Percentiles rank a stretch among this genome's conserved stretches.
Conservation (phyloP, 306 rosid genomes). For the Glycine soja region DNA sequence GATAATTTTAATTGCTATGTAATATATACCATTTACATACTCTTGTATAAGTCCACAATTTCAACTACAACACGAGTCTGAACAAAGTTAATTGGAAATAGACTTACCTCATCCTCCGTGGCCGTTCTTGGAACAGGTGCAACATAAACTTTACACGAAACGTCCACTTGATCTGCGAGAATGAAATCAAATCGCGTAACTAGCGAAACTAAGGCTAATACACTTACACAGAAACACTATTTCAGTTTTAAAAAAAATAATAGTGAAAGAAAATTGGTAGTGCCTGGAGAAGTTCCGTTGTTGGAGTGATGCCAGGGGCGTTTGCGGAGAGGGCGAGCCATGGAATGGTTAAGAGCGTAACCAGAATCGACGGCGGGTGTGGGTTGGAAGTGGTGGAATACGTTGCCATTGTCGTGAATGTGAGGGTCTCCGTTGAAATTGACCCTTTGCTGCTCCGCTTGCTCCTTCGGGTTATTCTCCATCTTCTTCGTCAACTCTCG, state of each 20-base stretch:
- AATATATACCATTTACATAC: neutral
- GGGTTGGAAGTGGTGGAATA: neutral
- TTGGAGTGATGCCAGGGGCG: conserved; percentile 50
- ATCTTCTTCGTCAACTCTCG: conserved; percentile 18
- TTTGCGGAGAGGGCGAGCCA: conserved; percentile 38
- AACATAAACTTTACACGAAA: conserved; percentile 68
- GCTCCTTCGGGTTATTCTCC: conserved; percentile 40
- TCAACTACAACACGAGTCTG: neutral
- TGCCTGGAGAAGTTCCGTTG: conserved; percentile 58
- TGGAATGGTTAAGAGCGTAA: conserved; percentile 20
- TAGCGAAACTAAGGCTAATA: neutral
- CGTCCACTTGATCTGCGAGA: conserved; percentile 62
- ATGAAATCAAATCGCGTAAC: neutral
- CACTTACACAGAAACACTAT: neutral
- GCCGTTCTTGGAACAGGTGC: conserved; percentile 78
- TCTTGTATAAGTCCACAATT: no score
- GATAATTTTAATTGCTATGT: neutral
- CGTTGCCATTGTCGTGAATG: neutral
- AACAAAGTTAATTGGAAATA: neutral
- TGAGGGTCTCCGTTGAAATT: conserved; percentile 44
- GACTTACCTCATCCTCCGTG: conserved; percentile 71
- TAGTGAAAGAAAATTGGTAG: neutral
- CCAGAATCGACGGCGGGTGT: conserved; percentile 20
- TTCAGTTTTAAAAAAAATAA: neutral
- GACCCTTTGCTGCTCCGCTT: conserved; percentile 36